These are phyloP conservation scores for Artemisia argyi DNA, from an alignment of 129 eudicot species.

Conservation along the genomic window DNA sequence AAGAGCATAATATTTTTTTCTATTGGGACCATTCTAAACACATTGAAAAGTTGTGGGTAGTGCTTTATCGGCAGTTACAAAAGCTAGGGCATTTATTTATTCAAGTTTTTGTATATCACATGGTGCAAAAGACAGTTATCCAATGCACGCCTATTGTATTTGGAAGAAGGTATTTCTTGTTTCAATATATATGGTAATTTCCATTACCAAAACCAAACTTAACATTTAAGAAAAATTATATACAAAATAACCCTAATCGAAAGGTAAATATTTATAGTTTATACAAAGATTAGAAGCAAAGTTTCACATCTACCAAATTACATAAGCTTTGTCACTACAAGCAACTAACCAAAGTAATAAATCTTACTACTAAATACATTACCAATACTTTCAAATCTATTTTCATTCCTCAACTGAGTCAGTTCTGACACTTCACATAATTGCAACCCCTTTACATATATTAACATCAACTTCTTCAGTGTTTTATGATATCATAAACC, in stretches of 20 bases:
- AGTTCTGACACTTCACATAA: no score
- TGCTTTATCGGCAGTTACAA: conserved; percentile 63
- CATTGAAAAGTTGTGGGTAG: conserved; percentile 43
- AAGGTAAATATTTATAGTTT: background rate
- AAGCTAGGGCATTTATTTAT: conserved; percentile 33
- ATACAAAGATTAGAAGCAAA: background rate
- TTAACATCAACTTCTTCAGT: no score
- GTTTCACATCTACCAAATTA: background rate
- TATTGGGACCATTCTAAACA: conserved; percentile 52
- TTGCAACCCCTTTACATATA: no score
- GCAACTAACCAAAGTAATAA: no score
- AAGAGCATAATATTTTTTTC: conserved; percentile 17
- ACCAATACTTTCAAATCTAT: no score
- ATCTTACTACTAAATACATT: no score
- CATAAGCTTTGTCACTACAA: no score
- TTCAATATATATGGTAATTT: conserved; percentile 12
- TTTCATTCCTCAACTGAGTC: no score
- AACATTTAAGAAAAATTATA: background rate
- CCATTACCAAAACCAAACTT: background rate
- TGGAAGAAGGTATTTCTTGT: conserved; percentile 28
- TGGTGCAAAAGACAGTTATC: conserved; percentile 29
- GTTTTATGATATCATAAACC: no score
- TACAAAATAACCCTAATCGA: background rate
- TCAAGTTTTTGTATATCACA: conserved; percentile 32
- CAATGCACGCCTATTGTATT: conserved; percentile 31